A percentile compares a stretch with the other conserved stretches of the same genome.
Conservation (phyloP, 176 grass and related monocot species). For the Elaeis guineensis region DNA sequence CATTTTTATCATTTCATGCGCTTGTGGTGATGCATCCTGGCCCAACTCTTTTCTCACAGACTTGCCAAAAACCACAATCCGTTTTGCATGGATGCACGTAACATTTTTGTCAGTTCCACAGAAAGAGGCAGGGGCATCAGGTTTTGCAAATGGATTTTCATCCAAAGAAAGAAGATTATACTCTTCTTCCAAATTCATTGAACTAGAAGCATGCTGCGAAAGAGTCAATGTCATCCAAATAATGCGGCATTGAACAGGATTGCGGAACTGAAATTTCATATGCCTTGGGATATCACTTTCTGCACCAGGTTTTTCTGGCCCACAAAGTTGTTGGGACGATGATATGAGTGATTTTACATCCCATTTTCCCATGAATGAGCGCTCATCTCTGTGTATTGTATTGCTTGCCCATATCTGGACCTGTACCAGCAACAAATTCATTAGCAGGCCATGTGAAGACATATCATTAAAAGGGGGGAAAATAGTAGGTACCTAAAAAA, state of each 20-base stretch:
- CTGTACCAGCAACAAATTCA: constrained; percentile 35
- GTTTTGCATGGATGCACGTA: constrained; percentile 83
- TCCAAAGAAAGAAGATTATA: constrained; percentile 77
- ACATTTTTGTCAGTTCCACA: constrained; percentile 12
- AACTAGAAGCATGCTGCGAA: constrained; percentile 26
- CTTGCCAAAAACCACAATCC: constrained; percentile 69
- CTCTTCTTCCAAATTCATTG: constrained; percentile 36
- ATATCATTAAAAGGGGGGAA: too few species aligned
- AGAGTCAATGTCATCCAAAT: constrained; percentile 83
- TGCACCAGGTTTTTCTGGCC: constrained; percentile 52
- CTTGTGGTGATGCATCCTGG: constrained; percentile 41
- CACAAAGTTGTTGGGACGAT: constrained; percentile 57
- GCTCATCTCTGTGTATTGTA: constrained; percentile 71
- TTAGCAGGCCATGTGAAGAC: constrained; percentile 14
- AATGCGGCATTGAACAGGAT: constrained; percentile 75
- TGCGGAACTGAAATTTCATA: constrained; percentile 73
- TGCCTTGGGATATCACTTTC: constrained; percentile 50
- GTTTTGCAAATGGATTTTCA: constrained; percentile 40
- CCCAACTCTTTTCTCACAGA: constrained; percentile 51
- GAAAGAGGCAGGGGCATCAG: constrained; percentile 19
- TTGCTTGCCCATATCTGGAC: constrained; percentile 97
- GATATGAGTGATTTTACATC: constrained; percentile 51
- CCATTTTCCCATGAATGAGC: constrained; percentile 87
- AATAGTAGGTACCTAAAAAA: too few species aligned
- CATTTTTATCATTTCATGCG: constrained; percentile 58